Evolutionary conservation across 352 stramenopile species (phyloP).

Genomic region (Globisporangium nunn): DNA sequence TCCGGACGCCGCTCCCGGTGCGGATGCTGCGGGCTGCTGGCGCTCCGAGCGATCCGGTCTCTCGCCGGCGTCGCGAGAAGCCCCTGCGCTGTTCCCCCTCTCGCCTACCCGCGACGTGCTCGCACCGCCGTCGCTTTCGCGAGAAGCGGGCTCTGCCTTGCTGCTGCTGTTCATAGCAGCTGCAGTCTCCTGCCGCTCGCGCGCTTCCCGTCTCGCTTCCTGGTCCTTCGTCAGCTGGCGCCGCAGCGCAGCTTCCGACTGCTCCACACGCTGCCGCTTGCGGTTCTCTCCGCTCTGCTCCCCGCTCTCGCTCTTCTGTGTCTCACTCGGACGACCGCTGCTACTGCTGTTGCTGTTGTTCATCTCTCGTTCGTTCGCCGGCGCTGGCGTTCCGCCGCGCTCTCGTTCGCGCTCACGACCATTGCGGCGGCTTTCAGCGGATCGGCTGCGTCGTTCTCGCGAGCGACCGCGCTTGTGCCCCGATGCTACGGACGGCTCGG

Average conservation of each 20-base stretch:
- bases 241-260: conserved; percentile 55
- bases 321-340: conserved; percentile 8
- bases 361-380: conserved; percentile 19
- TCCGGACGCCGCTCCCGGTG: neutral
- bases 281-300: conserved; percentile 17
- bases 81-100: neutral
- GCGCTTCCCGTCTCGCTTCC: conserved; percentile 11
- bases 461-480: conserved; percentile 23
- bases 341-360: conserved; percentile 15
- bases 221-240: conserved; percentile 61
- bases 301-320: conserved; percentile 17
- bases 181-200: conserved; percentile 1
- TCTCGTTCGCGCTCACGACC: conserved; percentile 27
- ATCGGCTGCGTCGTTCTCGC: conserved; percentile 30
- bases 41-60: conserved; percentile 6
- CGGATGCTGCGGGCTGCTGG: neutral
- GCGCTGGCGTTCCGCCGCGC: conserved; percentile 1
- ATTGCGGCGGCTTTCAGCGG: conserved; percentile 23
- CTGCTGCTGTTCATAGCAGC: neutral
- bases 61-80: conserved; percentile 6
- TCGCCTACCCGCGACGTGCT: too few species aligned
- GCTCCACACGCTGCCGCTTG: conserved; percentile 54
- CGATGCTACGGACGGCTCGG: conserved; percentile 5
- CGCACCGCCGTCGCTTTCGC: neutral
- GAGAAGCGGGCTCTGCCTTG: neutral